Conservation (phyloP, 805 yeast genomes). For the Nakazawaea siamensis region DNA sequence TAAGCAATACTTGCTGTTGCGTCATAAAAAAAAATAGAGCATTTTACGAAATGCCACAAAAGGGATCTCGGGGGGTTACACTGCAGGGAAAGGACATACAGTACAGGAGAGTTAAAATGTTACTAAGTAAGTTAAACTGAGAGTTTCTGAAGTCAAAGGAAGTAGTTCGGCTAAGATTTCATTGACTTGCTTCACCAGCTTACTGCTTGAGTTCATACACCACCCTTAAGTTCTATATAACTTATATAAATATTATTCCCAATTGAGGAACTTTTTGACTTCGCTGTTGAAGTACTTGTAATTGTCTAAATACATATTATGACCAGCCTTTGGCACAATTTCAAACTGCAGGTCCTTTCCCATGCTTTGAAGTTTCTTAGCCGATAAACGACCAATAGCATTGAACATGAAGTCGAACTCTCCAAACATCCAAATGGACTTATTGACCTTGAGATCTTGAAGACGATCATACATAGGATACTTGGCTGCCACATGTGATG, state of each 20-base stretch:
- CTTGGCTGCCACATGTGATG: conserved; percentile 53
- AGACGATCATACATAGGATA: conserved; percentile 60
- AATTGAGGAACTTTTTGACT: conserved; percentile 28
- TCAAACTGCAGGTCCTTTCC: conserved; percentile 22
- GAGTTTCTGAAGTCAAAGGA: no score
- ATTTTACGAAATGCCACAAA: no score
- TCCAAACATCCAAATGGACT: conserved; percentile 51
- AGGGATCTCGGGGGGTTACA: no score
- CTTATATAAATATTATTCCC: conserved; percentile 8
- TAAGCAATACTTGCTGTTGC: neutral
- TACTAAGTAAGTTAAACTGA: no score
- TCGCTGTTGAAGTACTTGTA: conserved; percentile 39
- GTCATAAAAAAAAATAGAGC: neutral
- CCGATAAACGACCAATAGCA: conserved; percentile 45
- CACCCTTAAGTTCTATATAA: no score
- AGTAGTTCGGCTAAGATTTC: no score
- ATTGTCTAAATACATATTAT: conserved; percentile 70
- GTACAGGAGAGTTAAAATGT: no score
- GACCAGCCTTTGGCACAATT: conserved; percentile 55
- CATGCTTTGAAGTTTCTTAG: conserved; percentile 16
- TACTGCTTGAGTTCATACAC: no score
- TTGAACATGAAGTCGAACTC: conserved; percentile 70
- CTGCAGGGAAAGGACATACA: no score
- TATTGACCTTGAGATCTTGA: conserved; percentile 22
- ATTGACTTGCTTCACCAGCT: no score